These are phyloP conservation scores for Daldinia caldariorum DNA, from an alignment of 495 filamentous ascomycete genomes.

Conservation along the genomic window DNA sequence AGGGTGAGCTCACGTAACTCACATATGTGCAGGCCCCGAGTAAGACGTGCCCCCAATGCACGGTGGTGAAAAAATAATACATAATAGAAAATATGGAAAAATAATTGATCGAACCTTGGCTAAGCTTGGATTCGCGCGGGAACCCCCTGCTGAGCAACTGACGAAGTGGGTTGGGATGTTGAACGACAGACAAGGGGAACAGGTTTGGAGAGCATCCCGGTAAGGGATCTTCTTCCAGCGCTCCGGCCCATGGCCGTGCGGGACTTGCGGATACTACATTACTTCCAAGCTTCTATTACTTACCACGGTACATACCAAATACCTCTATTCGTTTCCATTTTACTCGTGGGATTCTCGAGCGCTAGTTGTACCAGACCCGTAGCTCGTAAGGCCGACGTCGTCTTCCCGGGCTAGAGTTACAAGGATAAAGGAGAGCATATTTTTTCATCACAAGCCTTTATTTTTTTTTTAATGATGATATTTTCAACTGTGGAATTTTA, in stretches of 20 bases:
- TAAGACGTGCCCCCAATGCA: constrained; percentile 32
- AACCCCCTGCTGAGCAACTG: constrained; percentile 31
- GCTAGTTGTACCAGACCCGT: constrained; percentile 17
- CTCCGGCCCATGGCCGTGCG: constrained; percentile 40
- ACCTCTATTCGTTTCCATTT: constrained; percentile 12
- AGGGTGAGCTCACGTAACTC: constrained; percentile 12
- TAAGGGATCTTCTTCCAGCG: constrained; percentile 41
- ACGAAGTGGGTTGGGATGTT: constrained; percentile 34
- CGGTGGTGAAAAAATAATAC: background rate
- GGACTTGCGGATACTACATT: constrained; percentile 14
- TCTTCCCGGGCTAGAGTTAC: constrained; percentile 22
- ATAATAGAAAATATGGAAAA: background rate
- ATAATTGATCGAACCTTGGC: constrained; percentile 21
- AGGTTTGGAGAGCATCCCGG: constrained; percentile 27
- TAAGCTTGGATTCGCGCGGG: constrained; percentile 32
- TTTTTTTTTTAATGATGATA: constrained; percentile 9
- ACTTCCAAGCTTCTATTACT: background rate
- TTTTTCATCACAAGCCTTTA: constrained; percentile 11
- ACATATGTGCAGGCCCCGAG: constrained; percentile 23
- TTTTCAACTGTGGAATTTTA: constrained; percentile 14
- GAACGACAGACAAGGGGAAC: constrained; percentile 35
- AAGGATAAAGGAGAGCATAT: constrained; percentile 11
- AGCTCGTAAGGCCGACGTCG: constrained; percentile 22
- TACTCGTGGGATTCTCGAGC: background rate
- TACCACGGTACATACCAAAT: constrained; percentile 32